A percentile compares a stretch with the other conserved stretches of the same genome.
Conservation (phyloP, 1,139 yeast genomes). For the Sugiyamaella neomexicana region DNA sequence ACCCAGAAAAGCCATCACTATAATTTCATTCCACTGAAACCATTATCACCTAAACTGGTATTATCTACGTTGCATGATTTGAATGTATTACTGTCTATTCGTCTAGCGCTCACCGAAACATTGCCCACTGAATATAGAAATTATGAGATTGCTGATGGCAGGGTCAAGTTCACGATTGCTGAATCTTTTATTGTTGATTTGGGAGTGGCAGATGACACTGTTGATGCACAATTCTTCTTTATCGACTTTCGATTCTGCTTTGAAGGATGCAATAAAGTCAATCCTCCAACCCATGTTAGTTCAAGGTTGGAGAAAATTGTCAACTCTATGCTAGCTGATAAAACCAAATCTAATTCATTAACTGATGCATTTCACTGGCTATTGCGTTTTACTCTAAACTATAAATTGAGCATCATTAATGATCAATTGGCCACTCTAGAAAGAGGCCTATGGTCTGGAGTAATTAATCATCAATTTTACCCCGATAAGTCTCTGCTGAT, state of each 20-base stretch:
- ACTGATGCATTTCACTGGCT: slow-evolving; percentile 64
- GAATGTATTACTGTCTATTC: slow-evolving; percentile 69
- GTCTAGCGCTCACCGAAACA: slow-evolving; percentile 64
- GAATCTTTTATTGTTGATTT: slow-evolving; percentile 70
- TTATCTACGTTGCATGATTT: slow-evolving; percentile 65
- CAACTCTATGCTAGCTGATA: slow-evolving; percentile 56
- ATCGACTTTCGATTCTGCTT: slow-evolving; percentile 69
- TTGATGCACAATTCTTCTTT: slow-evolving; percentile 62
- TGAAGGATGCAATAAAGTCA: slow-evolving; percentile 34
- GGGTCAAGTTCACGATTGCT: slow-evolving; percentile 64
- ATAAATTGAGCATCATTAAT: slow-evolving; percentile 70
- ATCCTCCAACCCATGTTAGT: slow-evolving; percentile 43
- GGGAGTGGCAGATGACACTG: slow-evolving; percentile 65
- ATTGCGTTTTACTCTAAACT: slow-evolving; percentile 68
- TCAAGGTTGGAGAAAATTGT: slow-evolving; percentile 54
- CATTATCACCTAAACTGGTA: slow-evolving; percentile 57
- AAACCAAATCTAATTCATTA: slow-evolving; percentile 44
- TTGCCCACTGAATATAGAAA: slow-evolving; percentile 64
- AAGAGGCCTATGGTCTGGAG: slow-evolving; percentile 64
- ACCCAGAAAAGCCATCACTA: slow-evolving; percentile 60
- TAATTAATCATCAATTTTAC: slow-evolving; percentile 64
- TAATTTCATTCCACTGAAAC: slow-evolving; percentile 53
- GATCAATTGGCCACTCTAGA: slow-evolving; percentile 60
- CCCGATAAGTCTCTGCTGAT: slow-evolving; percentile 61
- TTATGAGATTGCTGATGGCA: slow-evolving; percentile 70